Evolutionary conservation across 306 rosid species (phyloP), one percentile per base, ranked within the genome.

Genomic region (Sesbania bispinosa): DNA sequence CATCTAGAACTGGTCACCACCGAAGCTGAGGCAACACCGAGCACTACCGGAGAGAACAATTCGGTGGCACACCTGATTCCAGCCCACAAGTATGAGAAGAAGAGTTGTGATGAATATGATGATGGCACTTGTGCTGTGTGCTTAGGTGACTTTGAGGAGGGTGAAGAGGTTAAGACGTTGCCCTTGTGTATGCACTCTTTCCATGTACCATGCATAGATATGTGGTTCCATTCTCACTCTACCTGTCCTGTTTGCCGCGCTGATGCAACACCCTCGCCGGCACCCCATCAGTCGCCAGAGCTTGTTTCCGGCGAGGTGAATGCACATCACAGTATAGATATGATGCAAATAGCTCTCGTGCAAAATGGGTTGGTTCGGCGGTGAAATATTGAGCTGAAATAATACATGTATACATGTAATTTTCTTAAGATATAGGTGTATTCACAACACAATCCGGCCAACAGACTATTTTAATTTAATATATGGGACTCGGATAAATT

Each of bases 161-260:
- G 82, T 20, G 96, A 89, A 7, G 90, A 82, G 14, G 32, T 87
- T n/a, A 79, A 81, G 29, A 81, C 86, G 2, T 55, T 87, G 85
- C 86, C 85, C 0, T 87, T 74, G 66, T 84, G 90, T 47, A 24
- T 52, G 81, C 93, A 90, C 85, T 77, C 89, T 20, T 90, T 85
- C 71, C 93, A 87, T 7, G 81, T 71, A 1, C 32, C 79, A 2
- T 89, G 92, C 72, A 85, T 89, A 1, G 96, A 89, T 48, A 70
- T 52, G 85, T 89, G 96, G 90, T 85, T 89, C 7, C 20, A 30
- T 55, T 86, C 84, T 0, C 93, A 85, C 48, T 51, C 74, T 0
- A 85, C 36, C 30, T 91, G 96, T 51, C 97, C 89, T 0, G 36
- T 87, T 6, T 91, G 92, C 33, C 83, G 90, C 0, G 62, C 84